Evolutionary conservation across 1,284 basidiomycete genomes (phyloP), one percentile per base, ranked within the genome.

Genomic region (Sporisorium iseilematis-ciliati): DNA sequence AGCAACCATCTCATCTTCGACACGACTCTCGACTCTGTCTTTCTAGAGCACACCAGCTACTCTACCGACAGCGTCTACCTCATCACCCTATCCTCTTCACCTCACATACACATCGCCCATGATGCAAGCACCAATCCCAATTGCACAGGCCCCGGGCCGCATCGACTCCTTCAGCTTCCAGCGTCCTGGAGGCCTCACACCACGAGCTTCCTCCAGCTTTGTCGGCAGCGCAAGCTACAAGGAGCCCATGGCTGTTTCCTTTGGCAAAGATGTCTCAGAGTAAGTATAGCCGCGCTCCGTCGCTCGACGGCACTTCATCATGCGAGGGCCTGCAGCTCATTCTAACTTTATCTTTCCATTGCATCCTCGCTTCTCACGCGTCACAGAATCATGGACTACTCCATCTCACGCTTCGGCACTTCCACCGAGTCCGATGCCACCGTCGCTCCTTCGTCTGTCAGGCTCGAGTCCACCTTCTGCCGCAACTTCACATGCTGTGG

Each of bases 401-500:
- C 82, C 16, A 78, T 83, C 51, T 73, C 77, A 16, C 53, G 73
- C 11, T 84, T 84, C 46, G 78, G 78, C 29, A 80, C 82, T 16
- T 84, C 82, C 5, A 65, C 64, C 26, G 81, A 81, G 57, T 84
- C 83, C 25, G 83, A 84, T 29, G 76, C 67, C 40, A 83, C 82
- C 12, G 70, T 82, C 26, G 79, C 77, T 4, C 80, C 82, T 2
- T 83, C 82, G 4, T 82, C 82, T 0, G 72, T 77, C 12, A 69
- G 78, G 18, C 76, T 84, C 40, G 83, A 85, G 60, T 78, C 80
- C 18, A 84, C 82, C 12, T 85, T 85, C 57, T 85, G 83, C 69
- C 77, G 82, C 62, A 80, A 84, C 65, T 85, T 83, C 63, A 79
- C 78, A 33, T 85, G 83, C 59, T 85, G 83, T 48, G 83, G 83